These are phyloP conservation scores for Agrocybe chaxingu DNA, from an alignment of 768 basidiomycete species.

Conservation along the genomic window DNA sequence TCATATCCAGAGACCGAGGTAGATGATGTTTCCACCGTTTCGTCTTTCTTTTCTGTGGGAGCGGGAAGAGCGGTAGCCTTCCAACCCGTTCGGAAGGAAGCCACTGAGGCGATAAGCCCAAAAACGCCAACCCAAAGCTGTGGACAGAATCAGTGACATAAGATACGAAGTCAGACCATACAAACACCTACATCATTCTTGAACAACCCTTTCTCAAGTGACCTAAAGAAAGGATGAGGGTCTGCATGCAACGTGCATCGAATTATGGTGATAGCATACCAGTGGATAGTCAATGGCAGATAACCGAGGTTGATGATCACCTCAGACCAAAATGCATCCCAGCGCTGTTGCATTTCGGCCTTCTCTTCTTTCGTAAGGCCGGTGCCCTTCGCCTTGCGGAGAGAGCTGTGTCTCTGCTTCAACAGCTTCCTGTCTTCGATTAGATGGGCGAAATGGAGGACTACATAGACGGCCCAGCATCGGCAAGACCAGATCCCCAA, in stretches of 20 bases:
- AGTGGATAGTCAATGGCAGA: conserved; percentile 82
- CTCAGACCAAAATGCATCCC: conserved; percentile 72
- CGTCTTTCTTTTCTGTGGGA: conserved; percentile 19
- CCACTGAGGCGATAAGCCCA: conserved; percentile 48
- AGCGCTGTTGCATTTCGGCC: conserved; percentile 52
- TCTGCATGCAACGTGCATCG: not conserved
- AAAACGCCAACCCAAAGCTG: conserved; percentile 42
- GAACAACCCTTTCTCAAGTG: conserved; percentile 63
- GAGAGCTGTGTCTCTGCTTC: conserved; percentile 46
- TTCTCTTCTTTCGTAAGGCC: conserved; percentile 47
- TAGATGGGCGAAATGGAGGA: conserved; percentile 74
- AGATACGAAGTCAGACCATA: not conserved
- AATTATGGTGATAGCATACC: conserved; percentile 41
- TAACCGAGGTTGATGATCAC: conserved; percentile 70
- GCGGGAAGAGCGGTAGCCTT: conserved; percentile 56
- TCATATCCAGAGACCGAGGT: conserved; percentile 22
- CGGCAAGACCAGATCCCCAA: conserved; percentile 73
- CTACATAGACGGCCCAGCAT: conserved; percentile 77
- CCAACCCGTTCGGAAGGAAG: conserved; percentile 70
- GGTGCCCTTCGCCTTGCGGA: conserved; percentile 58
- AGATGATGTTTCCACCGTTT: conserved; percentile 8
- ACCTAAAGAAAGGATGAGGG: conserved; percentile 42
- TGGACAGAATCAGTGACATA: conserved; percentile 5
- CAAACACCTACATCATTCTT: conserved; percentile 52
- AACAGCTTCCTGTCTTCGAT: conserved; percentile 64